phyloP scores from a whole-genome alignment of 2,329 filamentous ascomycete species.

The Exophiala sideris region DNA sequence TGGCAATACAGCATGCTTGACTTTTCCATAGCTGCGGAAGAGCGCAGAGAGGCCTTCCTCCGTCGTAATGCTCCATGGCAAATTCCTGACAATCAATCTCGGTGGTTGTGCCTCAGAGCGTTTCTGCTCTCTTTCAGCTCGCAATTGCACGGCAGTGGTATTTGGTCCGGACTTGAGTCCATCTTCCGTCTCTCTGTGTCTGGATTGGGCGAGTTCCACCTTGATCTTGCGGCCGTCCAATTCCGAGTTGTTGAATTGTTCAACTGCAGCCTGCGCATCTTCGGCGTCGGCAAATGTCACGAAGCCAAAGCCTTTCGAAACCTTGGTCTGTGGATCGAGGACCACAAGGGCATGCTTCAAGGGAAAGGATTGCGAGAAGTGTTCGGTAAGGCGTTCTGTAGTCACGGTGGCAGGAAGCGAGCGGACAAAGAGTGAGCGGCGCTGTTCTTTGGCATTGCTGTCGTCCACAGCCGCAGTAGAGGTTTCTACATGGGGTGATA shows the following conservation, averaged over 20 bases:
- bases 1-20: conserved; percentile 82
- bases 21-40: conserved; percentile 85
- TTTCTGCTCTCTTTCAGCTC: conserved; percentile 53
- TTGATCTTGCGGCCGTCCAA: conserved; percentile 78
- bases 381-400: conserved; percentile 75
- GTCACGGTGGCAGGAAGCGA: conserved; percentile 76
- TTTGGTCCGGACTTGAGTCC: conserved; percentile 36
- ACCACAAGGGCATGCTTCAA: conserved; percentile 96
- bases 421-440: conserved; percentile 82
- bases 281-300: conserved; percentile 94
- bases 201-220: conserved; percentile 82
- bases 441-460: conserved; percentile 31
- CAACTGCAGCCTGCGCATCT: conserved; percentile 76
- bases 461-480: conserved; percentile 24
- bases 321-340: conserved; percentile 76
- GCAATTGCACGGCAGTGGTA: conserved; percentile 36
- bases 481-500: conserved; percentile 35
- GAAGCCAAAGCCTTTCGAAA: conserved; percentile 90
- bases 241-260: conserved; percentile 73
- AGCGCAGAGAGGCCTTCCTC: conserved; percentile 73
- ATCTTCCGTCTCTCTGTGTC: conserved; percentile 65
- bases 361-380: conserved; percentile 91
- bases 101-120: conserved; percentile 61
- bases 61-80: conserved; percentile 93
- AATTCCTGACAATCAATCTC: conserved; percentile 83